Evolutionary conservation across 179 eudicot genomes (phyloP), one percentile per base, ranked within the genome.

Genomic region (Gypsophila paniculata): DNA sequence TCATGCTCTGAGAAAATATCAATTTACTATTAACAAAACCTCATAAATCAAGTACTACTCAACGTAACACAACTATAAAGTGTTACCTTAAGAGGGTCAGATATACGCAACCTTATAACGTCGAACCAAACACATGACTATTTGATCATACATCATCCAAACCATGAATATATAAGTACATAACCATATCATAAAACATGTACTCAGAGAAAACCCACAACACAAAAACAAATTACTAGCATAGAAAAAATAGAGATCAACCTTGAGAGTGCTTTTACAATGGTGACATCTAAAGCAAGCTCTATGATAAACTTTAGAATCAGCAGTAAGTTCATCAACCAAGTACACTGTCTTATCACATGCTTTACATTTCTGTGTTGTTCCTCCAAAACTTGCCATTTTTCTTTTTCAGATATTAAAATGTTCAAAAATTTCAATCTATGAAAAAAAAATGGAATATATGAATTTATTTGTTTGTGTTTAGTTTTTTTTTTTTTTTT

Each of bases 231-330:
- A 69, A 42, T 42, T 13, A 53, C 13, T 29, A 22, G 34, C 34
- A 29, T 29, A 15, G 12, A 7, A 1, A 6, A 15, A 70, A 32
- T 44, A 75, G 44, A 58, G 11, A 8, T 51, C 19, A 17, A 91
- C 98, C 98, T 92, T 90, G 58, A 92, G 98, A 65, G 98, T 92
- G 65, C 91, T 78, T 61, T 87, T 92, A 81, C 98, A 92, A 72
- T 92, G 98, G 72, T 90, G 91, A 78, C 98, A 92, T 78, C 94
- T 90, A 71, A 92, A 92, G 60, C 98, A 92, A 77, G 91, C 79
- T 82, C 80, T 90, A 74, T 92, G 98, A 79, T 76, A 92, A 53
- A 90, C 91, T 76, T 83, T 88, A 51, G 73, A 68, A 81, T 92
- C 98, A 85, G 90, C 88, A 38, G 93, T 73, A 32, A 92, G 88